Evolutionary conservation across 2,329 filamentous ascomycete genomes (phyloP), one percentile per base, ranked within the genome.

Genomic region (Dactylellina cionopaga): DNA sequence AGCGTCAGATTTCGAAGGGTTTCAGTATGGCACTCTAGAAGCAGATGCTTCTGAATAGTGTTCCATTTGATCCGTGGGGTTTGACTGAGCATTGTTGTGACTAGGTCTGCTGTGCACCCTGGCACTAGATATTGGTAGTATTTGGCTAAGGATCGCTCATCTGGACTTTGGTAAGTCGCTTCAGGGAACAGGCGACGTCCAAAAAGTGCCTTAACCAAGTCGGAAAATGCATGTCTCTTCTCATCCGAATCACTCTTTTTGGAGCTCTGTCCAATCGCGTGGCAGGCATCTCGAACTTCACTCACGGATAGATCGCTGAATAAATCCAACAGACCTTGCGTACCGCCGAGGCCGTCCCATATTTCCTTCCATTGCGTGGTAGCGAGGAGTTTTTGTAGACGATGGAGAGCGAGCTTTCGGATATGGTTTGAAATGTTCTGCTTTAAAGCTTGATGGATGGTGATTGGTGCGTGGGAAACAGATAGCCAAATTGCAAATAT

Each of bases 151-250:
- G 25, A 35, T 9, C 51, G 44, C 25, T 47, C 17, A 22, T 65
- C 60, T 5, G 49, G 49, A 24, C 37, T 65, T 29, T 47, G 31
- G 10, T 44, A 47, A 3, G 43, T 13, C 17, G 47, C 37, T 9
- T 54, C 41, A 10, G 37, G 19, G 4, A 39, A n/a, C n/a, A n/a
- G n/a, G n/a, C n/a, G n/a, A n/a, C n/a, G 9, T 13, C 29, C 24
- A 10, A 56, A 31, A n/a, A 66, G 24, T 3, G 24, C 17, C 27
- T 56, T 66, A 2, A 46, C 31, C 0, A 66, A 17, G 10, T 49
- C 15, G 19, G 62, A 56, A 24, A 15, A 66, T n/a, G 41, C 51
- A 5, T 41, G 22, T 41, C 51, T 41, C 37, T 66, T 66, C 43
- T 66, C 41, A 2, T 2, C 10, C 2, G 51, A 27, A n/a, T 66